These are phyloP conservation scores for Fonsecaea nubica DNA, from an alignment of 2,329 filamentous ascomycete genomes.

Conservation along the genomic window DNA sequence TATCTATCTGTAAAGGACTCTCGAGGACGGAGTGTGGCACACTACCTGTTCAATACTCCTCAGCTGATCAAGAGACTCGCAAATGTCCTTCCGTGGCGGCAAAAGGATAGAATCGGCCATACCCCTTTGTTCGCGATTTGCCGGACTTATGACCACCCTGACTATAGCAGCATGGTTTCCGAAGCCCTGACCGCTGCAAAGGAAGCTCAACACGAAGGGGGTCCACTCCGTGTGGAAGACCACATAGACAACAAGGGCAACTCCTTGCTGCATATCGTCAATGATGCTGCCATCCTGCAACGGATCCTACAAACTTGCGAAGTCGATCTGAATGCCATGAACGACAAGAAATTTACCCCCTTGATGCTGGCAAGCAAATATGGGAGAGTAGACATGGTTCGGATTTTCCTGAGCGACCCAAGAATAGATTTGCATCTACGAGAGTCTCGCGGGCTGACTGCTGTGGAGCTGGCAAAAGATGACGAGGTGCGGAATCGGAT, in stretches of 20 bases:
- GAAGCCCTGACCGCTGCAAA: slow-evolving; percentile 78
- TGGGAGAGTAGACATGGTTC: slow-evolving; percentile 89
- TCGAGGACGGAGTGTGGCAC: slow-evolving; percentile 87
- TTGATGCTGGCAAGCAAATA: slow-evolving; percentile 99
- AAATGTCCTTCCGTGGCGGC: slow-evolving; percentile 79
- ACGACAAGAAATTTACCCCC: slow-evolving; percentile 92
- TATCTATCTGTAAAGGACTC: slow-evolving; percentile 81
- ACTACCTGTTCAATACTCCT: slow-evolving; percentile 94
- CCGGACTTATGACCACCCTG: slow-evolving; percentile 88
- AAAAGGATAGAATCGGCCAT: slow-evolving; percentile 94
- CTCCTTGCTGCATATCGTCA: slow-evolving; percentile 92
- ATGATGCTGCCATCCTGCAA: slow-evolving; percentile 77
- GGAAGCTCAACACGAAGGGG: slow-evolving; percentile 74
- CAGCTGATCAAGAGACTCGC: slow-evolving; percentile 79
- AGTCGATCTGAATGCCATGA: slow-evolving; percentile 92
- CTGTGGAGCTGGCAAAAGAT: slow-evolving; percentile 95
- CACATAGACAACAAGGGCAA: slow-evolving; percentile 94
- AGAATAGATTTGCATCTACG: slow-evolving; percentile 83
- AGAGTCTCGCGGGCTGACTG: slow-evolving; percentile 86
- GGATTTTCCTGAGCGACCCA: slow-evolving; percentile 83
- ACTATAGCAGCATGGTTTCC: slow-evolving; percentile 87
- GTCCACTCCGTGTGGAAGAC: slow-evolving; percentile 86
- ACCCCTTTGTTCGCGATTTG: slow-evolving; percentile 97
- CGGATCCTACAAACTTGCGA: slow-evolving; percentile 83
- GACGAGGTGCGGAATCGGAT: slow-evolving; percentile 97